Evolutionary conservation across 768 basidiomycete species (phyloP), one percentile per base, ranked within the genome.

Genomic region (Tubosaeta sp.): DNA sequence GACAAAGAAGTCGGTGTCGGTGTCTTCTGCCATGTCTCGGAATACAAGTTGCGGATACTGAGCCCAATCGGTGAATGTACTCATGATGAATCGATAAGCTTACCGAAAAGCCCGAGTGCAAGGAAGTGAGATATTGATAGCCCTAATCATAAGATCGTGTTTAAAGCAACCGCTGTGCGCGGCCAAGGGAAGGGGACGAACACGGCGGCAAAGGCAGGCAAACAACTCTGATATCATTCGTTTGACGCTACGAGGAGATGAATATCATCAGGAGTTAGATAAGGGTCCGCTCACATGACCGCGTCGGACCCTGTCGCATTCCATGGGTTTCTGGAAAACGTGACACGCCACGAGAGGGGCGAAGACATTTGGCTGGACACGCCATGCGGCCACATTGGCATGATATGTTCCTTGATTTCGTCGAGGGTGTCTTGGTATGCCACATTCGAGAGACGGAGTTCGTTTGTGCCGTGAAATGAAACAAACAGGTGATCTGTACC

Each of bases 21-120:
- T 56, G 59, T 86, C 82, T 9, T 75, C 72, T 27, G 69, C 64
- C 19, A 74, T 72, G 38, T 79, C 76, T 55, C 79, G 76, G 64
- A 90, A 91, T 44, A 90, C 72, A n/a, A 88, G 75, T 22, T 83
- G 82, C 43, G 86, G 83, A 35, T 77, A 71, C 81, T 83, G 58
- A 55, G 11, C 16, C 25, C 14, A 29, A 43, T 58, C 41, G 58
- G 62, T 53, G 14, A 55, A 35, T 46, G 27, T 33, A 44, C n/a
- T 43, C 27, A 27, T 12, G 50, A 37, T 38, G n/a, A 25, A 13
- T 67, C 68, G 54, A 41, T 12, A 37, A 16, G 27, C 59, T 52
- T 60, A 86, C 86, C 29, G 78, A 58, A 54, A 76, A 77, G 32
- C 77, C 79, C 7, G 77, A 75, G 57, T 82, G 82, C 32, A 82